These are phyloP conservation scores for Violaceomyces palustris DNA, from an alignment of 1,284 basidiomycete species.

Conservation along the genomic window DNA sequence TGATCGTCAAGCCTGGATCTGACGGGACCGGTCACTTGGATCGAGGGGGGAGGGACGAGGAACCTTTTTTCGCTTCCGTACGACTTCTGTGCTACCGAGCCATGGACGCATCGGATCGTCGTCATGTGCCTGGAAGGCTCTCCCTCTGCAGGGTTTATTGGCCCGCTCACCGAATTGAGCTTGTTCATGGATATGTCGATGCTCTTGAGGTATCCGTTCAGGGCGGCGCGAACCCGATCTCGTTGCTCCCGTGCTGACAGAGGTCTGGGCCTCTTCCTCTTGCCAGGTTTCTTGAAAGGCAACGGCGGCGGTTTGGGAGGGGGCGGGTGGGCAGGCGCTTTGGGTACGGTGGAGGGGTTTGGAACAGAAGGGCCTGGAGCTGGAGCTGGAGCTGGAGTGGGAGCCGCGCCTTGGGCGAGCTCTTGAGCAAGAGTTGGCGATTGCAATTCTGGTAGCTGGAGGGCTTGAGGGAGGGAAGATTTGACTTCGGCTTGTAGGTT, in stretches of 20 bases:
- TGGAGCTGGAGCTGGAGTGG: background rate
- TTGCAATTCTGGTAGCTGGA: constrained; percentile 4
- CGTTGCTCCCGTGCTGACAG: constrained; percentile 11
- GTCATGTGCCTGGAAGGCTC: constrained; percentile 55
- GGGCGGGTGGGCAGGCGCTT: background rate
- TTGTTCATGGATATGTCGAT: constrained; percentile 18
- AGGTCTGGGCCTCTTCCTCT: background rate
- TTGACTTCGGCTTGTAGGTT: constrained; percentile 17
- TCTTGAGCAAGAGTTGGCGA: no score
- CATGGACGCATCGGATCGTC: constrained; percentile 78
- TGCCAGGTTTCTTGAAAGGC: constrained; percentile 12
- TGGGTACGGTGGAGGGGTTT: background rate
- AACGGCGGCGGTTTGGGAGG: constrained; percentile 11
- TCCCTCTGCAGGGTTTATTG: constrained; percentile 10
- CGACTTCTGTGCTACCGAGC: constrained; percentile 83
- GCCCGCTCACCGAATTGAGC: constrained; percentile 22
- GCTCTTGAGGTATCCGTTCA: constrained; percentile 25
- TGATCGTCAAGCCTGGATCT: no score
- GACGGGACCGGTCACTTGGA: constrained; percentile 78
- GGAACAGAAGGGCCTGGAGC: background rate
- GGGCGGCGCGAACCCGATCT: constrained; percentile 15
- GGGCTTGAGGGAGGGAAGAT: constrained; percentile 5
- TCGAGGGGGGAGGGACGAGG: constrained; percentile 79
- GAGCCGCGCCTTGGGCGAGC: background rate
- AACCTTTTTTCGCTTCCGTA: constrained; percentile 88